Conservation (phyloP, 306 rosid genomes). For the Acmispon strigosus region DNA sequence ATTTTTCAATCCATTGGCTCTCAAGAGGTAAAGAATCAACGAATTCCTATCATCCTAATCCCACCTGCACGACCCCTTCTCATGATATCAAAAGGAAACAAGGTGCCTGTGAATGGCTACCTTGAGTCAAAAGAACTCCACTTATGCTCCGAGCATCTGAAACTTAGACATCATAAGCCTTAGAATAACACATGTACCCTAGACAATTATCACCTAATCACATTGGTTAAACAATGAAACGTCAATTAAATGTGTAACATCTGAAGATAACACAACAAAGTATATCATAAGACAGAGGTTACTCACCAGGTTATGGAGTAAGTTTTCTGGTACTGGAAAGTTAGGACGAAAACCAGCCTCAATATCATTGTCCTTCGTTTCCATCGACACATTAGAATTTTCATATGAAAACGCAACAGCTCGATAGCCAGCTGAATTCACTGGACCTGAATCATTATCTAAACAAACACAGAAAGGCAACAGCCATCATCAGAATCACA, state of each 20-base stretch:
- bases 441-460: conserved; percentile 30
- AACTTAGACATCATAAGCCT: conserved; percentile 98
- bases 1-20: conserved; percentile 51
- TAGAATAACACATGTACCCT: conserved; percentile 84
- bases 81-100: conserved; percentile 64
- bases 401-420: conserved; percentile 67
- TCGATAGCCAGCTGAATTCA: conserved; percentile 36
- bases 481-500: conserved; percentile 22
- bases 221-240: conserved; percentile 41
- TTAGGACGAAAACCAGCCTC: conserved; percentile 49
- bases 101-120: conserved; percentile 71
- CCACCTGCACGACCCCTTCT: conserved; percentile 83
- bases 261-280: conserved; percentile 11
- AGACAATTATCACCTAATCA: conserved; percentile 70
- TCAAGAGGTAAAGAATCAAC: conserved; percentile 49
- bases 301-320: conserved; percentile 67
- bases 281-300: neutral
- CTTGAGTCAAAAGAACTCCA: conserved; percentile 74
- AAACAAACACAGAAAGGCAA: conserved; percentile 35
- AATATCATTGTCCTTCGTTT: conserved; percentile 27
- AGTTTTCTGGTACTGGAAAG: conserved; percentile 69
- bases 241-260: conserved; percentile 30
- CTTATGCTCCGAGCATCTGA: conserved; percentile 88
- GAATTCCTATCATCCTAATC: conserved; percentile 75
- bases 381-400: conserved; percentile 28